phyloP scores from a whole-genome alignment of 495 filamentous ascomycete genomes.

The Amphirosellinia nigrospora region DNA sequence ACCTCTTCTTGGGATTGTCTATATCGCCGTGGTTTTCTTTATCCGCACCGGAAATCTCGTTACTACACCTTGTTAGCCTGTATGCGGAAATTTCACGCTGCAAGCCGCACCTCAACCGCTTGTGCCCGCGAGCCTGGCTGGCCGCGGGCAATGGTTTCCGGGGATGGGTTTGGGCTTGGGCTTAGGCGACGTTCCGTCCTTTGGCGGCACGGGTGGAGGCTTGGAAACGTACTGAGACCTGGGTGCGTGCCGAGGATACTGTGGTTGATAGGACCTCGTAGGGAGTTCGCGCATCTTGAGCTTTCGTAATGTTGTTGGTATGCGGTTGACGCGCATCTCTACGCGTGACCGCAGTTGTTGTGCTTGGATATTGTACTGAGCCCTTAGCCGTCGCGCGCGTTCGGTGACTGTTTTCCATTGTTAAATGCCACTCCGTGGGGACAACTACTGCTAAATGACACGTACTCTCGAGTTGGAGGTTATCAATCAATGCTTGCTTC shows the following conservation, averaged over 20 bases:
- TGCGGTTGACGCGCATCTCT: slow-evolving; percentile 93
- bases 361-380: slow-evolving; percentile 87
- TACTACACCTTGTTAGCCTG: slow-evolving; percentile 51
- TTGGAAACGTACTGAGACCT: slow-evolving; percentile 35
- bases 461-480: slow-evolving; percentile 91
- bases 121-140: slow-evolving; percentile 50
- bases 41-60: slow-evolving; percentile 69
- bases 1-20: slow-evolving; percentile 53
- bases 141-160: slow-evolving; percentile 37
- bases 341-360: slow-evolving; percentile 84
- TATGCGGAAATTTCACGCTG: slow-evolving; percentile 9
- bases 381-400: slow-evolving; percentile 85
- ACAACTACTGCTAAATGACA: slow-evolving; percentile 15
- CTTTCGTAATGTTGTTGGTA: slow-evolving; percentile 79
- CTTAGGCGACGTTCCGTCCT: slow-evolving; percentile 35
- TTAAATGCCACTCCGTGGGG: slow-evolving; percentile 29
- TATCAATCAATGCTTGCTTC: slow-evolving; percentile 90
- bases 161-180: too few species aligned
- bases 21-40: slow-evolving; percentile 76
- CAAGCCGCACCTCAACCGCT: slow-evolving; percentile 67
- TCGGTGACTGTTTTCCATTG: slow-evolving; percentile 72
- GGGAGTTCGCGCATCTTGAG: slow-evolving; percentile 84
- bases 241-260: slow-evolving; percentile 30
- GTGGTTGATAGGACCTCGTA: slow-evolving; percentile 44
- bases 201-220: slow-evolving; percentile 38